phyloP scores from a whole-genome alignment of 306 rosid species.

The Albizia julibrissin region DNA sequence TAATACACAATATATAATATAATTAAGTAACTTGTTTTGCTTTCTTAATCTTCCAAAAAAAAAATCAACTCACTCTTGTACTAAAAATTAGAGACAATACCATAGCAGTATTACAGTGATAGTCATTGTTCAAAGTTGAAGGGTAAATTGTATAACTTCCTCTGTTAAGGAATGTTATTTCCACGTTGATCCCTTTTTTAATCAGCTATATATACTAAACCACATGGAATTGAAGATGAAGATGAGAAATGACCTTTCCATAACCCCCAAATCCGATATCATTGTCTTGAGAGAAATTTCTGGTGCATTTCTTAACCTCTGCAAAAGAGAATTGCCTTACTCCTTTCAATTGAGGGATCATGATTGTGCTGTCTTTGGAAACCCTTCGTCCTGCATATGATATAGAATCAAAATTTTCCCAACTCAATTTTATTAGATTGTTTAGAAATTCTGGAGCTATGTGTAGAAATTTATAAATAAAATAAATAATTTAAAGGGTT shows the following conservation, averaged over 20 bases:
- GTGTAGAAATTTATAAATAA: background rate
- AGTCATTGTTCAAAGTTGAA: background rate
- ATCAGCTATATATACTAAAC: background rate
- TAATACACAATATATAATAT: no score
- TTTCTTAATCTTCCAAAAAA: no score
- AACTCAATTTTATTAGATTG: background rate
- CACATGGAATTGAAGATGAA: background rate
- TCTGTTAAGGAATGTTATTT: background rate
- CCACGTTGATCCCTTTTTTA: background rate
- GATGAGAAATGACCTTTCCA: slow-evolving; percentile 52
- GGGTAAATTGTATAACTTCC: background rate
- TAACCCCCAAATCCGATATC: slow-evolving; percentile 55
- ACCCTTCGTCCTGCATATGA: slow-evolving; percentile 41
- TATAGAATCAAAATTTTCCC: background rate
- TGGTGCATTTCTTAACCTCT: slow-evolving; percentile 58
- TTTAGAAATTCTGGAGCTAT: background rate
- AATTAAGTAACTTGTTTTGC: no score
- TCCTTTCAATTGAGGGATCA: slow-evolving; percentile 38
- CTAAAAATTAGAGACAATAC: background rate
- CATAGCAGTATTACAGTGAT: background rate
- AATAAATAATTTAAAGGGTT: no score
- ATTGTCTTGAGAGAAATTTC: slow-evolving; percentile 40
- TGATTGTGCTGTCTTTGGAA: slow-evolving; percentile 35
- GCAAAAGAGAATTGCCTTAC: slow-evolving; percentile 54
- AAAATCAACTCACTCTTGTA: no score